Base-by-base conservation (phyloP, 495 filamentous ascomycete species). In the Podospora bellae-mahoneyi region DNA sequence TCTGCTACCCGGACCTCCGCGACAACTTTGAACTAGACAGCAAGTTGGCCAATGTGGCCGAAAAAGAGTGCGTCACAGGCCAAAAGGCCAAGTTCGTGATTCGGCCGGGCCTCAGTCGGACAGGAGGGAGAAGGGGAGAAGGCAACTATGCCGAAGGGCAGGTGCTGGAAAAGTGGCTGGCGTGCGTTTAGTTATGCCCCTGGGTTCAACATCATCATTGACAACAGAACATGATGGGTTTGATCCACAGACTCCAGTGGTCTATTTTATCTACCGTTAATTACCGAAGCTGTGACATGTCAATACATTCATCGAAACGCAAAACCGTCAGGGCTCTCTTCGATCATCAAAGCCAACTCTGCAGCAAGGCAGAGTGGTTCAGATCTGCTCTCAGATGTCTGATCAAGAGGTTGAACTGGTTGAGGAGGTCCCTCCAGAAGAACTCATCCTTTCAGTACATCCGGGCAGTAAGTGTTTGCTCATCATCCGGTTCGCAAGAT, bases 291-390 rank as follows among this genome's bases (percentile, higher is more conserved):
- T 48, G 9, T 13, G 15, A 48, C 39, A 48, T 48, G 39, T 48
- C 39, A 3, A 48, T 10, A 48, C 39, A 48, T 48, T 3, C 13
- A 48, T 10, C 15, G 13, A 10, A 48, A 10, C 39, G 15, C 39
- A 44, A 27, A 57, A 78, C 76, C 79, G 79, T 84, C 83, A 82
- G 83, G 73, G 82, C 83, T 84, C 83, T 84, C 83, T 84, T 83
- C 84, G 77, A 74, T 81, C 81, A 69, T 79, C 79, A 84, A 73
- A 39, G 66, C 67, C 68, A 54, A 70, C 69, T 64, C 9, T 58
- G 10, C 65, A 60, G 64, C 68, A 64, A 63, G 20, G 55, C n/a
- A 58, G 4, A 58, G 23, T 5, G 28, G 68, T 71, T 79, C 72
- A 70, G 77, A 73, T 69, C 78, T 75, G 77, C 69, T 69, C 58